Conservation (phyloP, 73 alveolate genomes). For the Blepharisma japonicum region DNA sequence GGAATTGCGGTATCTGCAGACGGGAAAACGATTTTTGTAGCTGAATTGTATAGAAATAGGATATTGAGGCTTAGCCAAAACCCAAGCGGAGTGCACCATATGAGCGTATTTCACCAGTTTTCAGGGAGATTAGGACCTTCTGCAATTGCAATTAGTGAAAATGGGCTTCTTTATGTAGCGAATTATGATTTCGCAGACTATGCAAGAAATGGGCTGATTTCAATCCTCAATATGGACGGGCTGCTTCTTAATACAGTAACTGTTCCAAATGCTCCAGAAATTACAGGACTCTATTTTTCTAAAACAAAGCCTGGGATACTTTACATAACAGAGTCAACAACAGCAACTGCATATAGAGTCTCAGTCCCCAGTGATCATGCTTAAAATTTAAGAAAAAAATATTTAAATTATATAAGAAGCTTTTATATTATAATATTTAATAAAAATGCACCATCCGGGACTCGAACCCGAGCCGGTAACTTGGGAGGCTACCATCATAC, state of each 20-base stretch:
- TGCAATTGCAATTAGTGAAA: constrained; percentile 67
- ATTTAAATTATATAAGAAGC: too few species aligned
- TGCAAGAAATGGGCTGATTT: constrained; percentile 69
- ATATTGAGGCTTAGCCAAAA: constrained; percentile 74
- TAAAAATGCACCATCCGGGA: too few species aligned
- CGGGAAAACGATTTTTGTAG: constrained; percentile 62
- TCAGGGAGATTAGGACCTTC: constrained; percentile 95
- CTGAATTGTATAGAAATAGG: constrained; percentile 82
- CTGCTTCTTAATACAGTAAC: constrained; percentile 33
- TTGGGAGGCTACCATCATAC: too few species aligned
- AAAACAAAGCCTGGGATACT: constrained; percentile 29
- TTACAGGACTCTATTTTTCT: constrained; percentile 63
- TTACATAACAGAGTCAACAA: constrained; percentile 20
- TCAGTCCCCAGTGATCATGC: not conserved
- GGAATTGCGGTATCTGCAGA: constrained; percentile 58
- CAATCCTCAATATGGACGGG: constrained; percentile 68
- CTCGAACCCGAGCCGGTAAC: too few species aligned
- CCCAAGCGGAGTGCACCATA: constrained; percentile 69
- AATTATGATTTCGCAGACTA: constrained; percentile 78
- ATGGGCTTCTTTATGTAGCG: constrained; percentile 75
- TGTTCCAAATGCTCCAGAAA: constrained; percentile 56
- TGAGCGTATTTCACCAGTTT: constrained; percentile 81
- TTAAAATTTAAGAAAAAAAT: too few species aligned
- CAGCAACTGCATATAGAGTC: constrained; percentile 9
- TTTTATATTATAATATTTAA: too few species aligned